A percentile compares a stretch with the other conserved stretches of the same genome.
These are phyloP conservation scores for Monilinia vaccinii-corymbosi DNA, from an alignment of 2,329 filamentous ascomycete species.

Conservation along the genomic window DNA sequence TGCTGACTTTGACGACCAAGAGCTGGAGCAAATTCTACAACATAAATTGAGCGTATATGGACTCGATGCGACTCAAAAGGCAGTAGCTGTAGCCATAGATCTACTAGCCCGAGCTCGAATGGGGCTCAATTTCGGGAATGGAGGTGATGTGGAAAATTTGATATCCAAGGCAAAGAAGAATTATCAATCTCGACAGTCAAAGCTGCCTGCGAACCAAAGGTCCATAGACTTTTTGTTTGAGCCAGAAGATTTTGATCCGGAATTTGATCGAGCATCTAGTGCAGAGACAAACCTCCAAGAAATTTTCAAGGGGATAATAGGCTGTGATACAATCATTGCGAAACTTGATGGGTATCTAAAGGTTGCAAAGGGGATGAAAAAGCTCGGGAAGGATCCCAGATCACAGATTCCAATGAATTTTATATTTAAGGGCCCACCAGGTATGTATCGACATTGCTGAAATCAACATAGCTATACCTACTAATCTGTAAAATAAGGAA, in stretches of 20 bases:
- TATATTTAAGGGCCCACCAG: conserved; percentile 46
- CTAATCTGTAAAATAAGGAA: conserved; percentile 34
- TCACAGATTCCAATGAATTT: conserved; percentile 48
- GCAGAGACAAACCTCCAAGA: conserved; percentile 35
- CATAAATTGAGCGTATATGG: conserved; percentile 51
- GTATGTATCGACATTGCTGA: conserved; percentile 32
- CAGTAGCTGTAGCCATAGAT: conserved; percentile 45
- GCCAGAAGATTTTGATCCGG: conserved; percentile 41
- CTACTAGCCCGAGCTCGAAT: conserved; percentile 53
- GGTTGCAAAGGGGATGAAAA: conserved; percentile 37
- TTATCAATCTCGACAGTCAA: conserved; percentile 21
- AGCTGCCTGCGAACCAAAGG: conserved; percentile 10
- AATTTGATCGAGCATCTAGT: conserved; percentile 38
- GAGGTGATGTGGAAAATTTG: conserved; percentile 64
- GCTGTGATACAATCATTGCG: conserved; percentile 40
- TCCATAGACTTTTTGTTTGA: conserved; percentile 22
- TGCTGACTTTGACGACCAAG: conserved; percentile 53
- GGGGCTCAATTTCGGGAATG: conserved; percentile 61
- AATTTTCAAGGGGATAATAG: conserved; percentile 43
- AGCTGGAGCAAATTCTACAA: conserved; percentile 51
- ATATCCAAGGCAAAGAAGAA: conserved; percentile 41
- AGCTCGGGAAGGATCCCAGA: conserved; percentile 38
- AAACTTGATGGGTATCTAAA: conserved; percentile 41
- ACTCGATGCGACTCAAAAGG: conserved; percentile 43
- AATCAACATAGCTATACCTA: too few species aligned